Base-by-base conservation (phyloP, 768 basidiomycete genomes). In the Candolleomyces efflorescens region DNA sequence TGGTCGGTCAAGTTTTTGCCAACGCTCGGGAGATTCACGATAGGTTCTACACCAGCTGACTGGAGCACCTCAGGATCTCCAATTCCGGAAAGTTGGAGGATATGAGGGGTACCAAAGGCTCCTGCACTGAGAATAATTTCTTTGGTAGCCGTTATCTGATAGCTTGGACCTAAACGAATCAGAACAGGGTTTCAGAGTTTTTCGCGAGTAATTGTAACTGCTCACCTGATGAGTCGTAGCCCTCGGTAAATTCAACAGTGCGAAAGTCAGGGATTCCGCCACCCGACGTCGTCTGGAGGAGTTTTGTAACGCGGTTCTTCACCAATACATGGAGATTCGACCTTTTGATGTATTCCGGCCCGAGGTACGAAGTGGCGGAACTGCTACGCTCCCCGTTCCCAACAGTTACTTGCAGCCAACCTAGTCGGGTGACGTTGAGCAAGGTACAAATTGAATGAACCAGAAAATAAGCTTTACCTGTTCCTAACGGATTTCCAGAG, bases 401-500 rank as follows among this genome's bases (percentile, higher is more conserved):
- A 32, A 73, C 65, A 1, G 70, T 69, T 15, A 60, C 62, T 49
- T 69, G 73, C 0, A 59, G 27, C 61, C 66, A 73, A 18, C 70
- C 72, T 73, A 38, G 27, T 32, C 38, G 49, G 10, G n/a, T 26
- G 23, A 38, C 5, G 13, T 37, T 68, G 65, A 36, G 63, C 53
- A 36, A 48, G 39, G 2, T 5, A 27, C 23, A n/a, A 38, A 3
- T 45, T 17, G 5, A 23, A 32, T 20, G 48, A 18, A 26, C 22
- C 47, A 56, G 13, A 7, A 3, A 3, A 36, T 22, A 49, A 15
- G 1, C 58, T 71, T 52, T 36, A 78, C 79, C 73, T 39, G 78
- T 51, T 3, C 80, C 80, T 6, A 78, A 54, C 0, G 72, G 71
- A 10, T 62, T 66, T 13, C 81, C 80, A 23, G 72, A 70, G 59